Conservation (phyloP, 2,329 filamentous ascomycete species). For the Aspergillus japonicus region DNA sequence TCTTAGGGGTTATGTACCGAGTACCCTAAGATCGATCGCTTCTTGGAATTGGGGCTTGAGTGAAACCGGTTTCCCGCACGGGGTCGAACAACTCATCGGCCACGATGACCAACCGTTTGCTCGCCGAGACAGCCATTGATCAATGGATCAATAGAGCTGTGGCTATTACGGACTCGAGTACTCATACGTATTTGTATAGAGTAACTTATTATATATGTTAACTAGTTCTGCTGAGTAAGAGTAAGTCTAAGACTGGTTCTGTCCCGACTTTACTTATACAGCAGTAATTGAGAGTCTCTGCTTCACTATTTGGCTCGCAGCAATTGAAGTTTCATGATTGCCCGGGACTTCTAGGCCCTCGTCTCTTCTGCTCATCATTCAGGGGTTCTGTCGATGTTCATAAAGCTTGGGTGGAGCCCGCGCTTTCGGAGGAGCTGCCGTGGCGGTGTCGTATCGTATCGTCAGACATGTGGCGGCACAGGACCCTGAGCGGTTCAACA, state of each 20-base stretch:
- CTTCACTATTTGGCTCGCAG: background rate
- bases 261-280: too few species aligned
- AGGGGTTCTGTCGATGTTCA: constrained; percentile 16
- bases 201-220: too few species aligned
- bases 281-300: too few species aligned
- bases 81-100: background rate
- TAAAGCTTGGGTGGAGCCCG: constrained; percentile 24
- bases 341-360: background rate
- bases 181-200: too few species aligned
- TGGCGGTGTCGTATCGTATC: constrained; percentile 22
- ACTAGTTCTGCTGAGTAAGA: too few species aligned
- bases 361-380: constrained; percentile 7
- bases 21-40: background rate
- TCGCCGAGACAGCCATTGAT: too few species aligned
- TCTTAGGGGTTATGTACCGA: background rate
- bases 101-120: background rate
- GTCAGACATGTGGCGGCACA: constrained; percentile 1
- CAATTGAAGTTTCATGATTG: background rate
- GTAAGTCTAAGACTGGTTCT: too few species aligned
- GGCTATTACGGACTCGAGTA: too few species aligned
- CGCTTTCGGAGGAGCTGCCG: constrained; percentile 2
- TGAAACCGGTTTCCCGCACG: background rate
- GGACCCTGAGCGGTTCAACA: background rate
- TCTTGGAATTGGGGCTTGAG: background rate
- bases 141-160: too few species aligned